Evolutionary conservation across 2,329 filamentous ascomycete species (phyloP).

Genomic region (Cytospora paraplurivora): DNA sequence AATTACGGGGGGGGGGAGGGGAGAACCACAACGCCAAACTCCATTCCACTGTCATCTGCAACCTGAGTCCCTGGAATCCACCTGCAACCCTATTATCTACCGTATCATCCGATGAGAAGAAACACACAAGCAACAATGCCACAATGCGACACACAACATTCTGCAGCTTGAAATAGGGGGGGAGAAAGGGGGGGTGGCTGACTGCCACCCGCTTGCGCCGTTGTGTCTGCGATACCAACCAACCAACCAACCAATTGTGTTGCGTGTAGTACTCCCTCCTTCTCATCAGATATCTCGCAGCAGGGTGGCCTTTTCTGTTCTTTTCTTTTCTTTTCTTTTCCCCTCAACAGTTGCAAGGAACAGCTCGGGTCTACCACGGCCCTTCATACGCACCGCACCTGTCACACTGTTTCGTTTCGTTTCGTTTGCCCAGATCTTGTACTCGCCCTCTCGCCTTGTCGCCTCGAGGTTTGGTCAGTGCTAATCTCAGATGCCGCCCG

Average conservation of each 20-base stretch:
- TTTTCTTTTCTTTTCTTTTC: background rate
- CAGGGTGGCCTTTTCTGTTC: background rate
- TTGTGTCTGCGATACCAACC: background rate
- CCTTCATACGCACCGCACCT: no score
- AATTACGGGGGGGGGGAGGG: no score
- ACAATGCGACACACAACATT: background rate
- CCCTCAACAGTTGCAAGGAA: background rate
- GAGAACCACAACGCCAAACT: background rate
- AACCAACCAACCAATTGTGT: background rate
- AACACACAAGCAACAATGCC: background rate
- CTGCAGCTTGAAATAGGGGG: background rate
- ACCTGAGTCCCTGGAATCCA: background rate
- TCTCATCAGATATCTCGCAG: no score
- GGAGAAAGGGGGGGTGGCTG: background rate
- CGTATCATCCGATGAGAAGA: background rate
- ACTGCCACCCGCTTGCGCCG: background rate
- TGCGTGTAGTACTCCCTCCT: no score
- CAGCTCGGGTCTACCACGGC: background rate
- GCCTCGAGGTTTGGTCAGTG: background rate
- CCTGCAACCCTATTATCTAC: background rate
- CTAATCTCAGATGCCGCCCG: background rate
- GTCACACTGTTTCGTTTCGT: background rate
- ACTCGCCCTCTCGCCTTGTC: background rate
- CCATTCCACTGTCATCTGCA: background rate
- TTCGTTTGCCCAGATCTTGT: slow-evolving; percentile 1